Evolutionary conservation across 345 rosid species (phyloP).

Genomic region (Moricandia arvensis): DNA sequence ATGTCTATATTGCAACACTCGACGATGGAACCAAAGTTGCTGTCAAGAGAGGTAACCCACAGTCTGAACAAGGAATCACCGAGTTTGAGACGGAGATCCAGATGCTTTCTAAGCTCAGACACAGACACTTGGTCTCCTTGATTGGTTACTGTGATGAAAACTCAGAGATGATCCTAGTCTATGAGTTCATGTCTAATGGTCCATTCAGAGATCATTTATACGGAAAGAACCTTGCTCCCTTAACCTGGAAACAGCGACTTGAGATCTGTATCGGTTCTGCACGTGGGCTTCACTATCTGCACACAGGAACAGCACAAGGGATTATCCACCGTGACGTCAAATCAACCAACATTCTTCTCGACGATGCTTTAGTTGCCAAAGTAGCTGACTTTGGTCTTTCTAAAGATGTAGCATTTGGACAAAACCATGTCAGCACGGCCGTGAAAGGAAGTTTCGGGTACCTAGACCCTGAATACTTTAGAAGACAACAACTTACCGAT

Average conservation of each 20-base stretch:
- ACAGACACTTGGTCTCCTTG: conserved; percentile 78
- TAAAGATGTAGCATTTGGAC: conserved; percentile 70
- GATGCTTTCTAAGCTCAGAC: conserved; percentile 83
- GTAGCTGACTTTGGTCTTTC: conserved; percentile 85
- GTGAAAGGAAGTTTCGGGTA: conserved; percentile 61
- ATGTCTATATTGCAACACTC: conserved; percentile 61
- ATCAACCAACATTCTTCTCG: conserved; percentile 76
- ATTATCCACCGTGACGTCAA: conserved; percentile 87
- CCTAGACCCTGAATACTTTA: conserved; percentile 65
- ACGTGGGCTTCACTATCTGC: conserved; percentile 77
- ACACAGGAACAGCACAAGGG: conserved; percentile 87
- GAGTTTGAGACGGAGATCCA: conserved; percentile 86
- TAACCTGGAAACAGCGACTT: conserved; percentile 76
- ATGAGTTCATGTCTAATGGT: conserved; percentile 82
- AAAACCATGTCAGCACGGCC: conserved; percentile 57
- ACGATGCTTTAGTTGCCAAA: conserved; percentile 73
- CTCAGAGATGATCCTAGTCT: conserved; percentile 75
- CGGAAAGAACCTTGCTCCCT: conserved; percentile 59
- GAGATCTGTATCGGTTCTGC: conserved; percentile 82
- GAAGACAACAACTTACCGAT: conserved; percentile 62
- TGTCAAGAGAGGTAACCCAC: conserved; percentile 83
- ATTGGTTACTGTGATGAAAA: conserved; percentile 81
- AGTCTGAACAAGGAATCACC: conserved; percentile 84
- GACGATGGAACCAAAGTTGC: conserved; percentile 78
- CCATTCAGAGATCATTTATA: conserved; percentile 76